Evolutionary conservation across 139 green algal genomes (phyloP).

Genomic region (Picochlorum sp.): DNA sequence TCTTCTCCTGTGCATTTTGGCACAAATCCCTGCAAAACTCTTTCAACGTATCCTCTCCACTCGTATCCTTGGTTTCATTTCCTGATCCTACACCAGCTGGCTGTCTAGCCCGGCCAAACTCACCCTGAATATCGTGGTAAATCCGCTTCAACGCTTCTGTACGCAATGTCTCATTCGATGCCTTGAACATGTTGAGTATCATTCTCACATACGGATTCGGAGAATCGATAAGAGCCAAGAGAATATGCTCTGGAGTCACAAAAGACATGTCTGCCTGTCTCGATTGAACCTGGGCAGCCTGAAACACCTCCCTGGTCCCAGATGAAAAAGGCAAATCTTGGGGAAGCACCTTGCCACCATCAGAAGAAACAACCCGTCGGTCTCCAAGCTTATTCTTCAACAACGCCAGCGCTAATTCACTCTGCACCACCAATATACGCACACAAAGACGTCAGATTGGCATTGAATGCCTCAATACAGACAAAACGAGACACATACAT

Average conservation of each 20-base stretch:
- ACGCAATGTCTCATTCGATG: conserved; percentile 44
- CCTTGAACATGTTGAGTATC: conserved; percentile 27
- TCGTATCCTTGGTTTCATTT: not conserved
- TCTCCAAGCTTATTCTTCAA: not conserved
- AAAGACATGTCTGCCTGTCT: conserved; percentile 65
- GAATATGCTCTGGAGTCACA: conserved; percentile 87
- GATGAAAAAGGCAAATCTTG: conserved; percentile 68
- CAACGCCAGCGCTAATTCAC: not conserved
- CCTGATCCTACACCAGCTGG: too few species aligned
- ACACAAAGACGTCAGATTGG: not conserved
- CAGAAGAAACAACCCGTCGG: not conserved
- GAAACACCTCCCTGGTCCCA: conserved; percentile 70
- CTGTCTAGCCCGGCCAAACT: conserved; percentile 6
- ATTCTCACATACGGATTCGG: not conserved
- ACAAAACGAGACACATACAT: not conserved
- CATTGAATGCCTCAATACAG: not conserved
- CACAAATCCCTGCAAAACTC: conserved; percentile 89
- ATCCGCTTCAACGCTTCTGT: conserved; percentile 43
- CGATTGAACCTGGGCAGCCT: conserved; percentile 71
- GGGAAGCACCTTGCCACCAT: not conserved
- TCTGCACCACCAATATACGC: not conserved
- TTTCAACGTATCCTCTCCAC: conserved; percentile 49
- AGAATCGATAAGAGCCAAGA: conserved; percentile 55
- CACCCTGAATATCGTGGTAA: conserved; percentile 47
- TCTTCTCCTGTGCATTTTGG: conserved; percentile 47